Evolutionary conservation across 345 rosid species (phyloP).

Genomic region (Gossypium arboreum): DNA sequence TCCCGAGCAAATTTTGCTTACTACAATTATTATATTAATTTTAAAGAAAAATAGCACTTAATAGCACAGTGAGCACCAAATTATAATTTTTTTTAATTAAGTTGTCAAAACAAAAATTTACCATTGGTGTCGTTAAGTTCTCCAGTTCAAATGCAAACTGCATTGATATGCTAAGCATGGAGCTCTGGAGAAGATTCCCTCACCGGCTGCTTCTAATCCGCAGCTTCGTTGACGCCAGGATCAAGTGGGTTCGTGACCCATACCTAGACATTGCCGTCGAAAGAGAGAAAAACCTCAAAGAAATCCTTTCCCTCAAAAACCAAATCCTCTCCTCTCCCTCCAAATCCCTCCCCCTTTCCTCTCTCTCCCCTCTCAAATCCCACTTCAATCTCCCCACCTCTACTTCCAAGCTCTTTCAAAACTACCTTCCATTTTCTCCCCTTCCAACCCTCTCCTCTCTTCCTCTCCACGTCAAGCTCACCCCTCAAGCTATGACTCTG

Average conservation of each 20-base stretch:
- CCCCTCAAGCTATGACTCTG: conserved; percentile 41
- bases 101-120: too few species aligned
- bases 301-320: conserved; percentile 54
- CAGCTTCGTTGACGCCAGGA: conserved; percentile 53
- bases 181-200: conserved; percentile 11
- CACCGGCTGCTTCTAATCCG: conserved; percentile 38
- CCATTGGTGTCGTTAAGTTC: too few species aligned
- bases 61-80: too few species aligned
- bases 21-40: too few species aligned
- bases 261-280: conserved; percentile 50
- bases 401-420: conserved; percentile 39
- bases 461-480: conserved; percentile 66
- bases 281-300: conserved; percentile 59
- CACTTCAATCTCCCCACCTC: conserved; percentile 40
- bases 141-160: too few species aligned
- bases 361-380: conserved; percentile 53
- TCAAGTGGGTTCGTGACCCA: conserved; percentile 72
- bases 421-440: conserved; percentile 45
- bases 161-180: too few species aligned
- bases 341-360: conserved; percentile 55
- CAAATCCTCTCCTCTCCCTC: conserved; percentile 55
- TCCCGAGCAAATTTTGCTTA: too few species aligned
- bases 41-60: too few species aligned
- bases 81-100: too few species aligned
- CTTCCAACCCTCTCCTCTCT: conserved; percentile 67